These are phyloP conservation scores for Cerioporus squamosus DNA, from an alignment of 1,284 basidiomycete genomes.

Conservation along the genomic window DNA sequence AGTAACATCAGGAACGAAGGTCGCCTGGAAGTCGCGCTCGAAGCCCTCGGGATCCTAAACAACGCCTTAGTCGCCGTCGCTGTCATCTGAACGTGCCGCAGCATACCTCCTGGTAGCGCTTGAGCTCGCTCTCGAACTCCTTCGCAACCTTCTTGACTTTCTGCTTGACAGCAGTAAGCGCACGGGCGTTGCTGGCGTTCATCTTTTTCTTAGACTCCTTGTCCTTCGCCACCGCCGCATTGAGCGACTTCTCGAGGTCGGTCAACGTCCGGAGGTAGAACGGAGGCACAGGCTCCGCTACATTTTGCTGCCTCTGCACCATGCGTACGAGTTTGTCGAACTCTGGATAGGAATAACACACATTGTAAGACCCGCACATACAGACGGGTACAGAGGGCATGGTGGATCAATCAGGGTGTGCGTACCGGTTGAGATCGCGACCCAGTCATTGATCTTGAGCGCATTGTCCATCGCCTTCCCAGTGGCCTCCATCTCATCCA, in stretches of 20 bases:
- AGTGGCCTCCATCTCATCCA: slow-evolving; percentile 89
- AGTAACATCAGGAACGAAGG: slow-evolving; percentile 56
- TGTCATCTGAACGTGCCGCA: background rate
- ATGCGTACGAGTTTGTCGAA: slow-evolving; percentile 95
- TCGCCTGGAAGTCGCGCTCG: slow-evolving; percentile 72
- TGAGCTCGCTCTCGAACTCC: slow-evolving; percentile 87
- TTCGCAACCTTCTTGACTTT: slow-evolving; percentile 92
- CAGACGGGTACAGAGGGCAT: background rate
- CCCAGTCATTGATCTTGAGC: slow-evolving; percentile 97
- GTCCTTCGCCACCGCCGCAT: slow-evolving; percentile 78
- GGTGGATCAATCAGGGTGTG: slow-evolving; percentile 4
- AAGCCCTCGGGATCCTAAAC: slow-evolving; percentile 87
- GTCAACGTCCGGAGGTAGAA: slow-evolving; percentile 84
- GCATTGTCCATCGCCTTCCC: slow-evolving; percentile 95
- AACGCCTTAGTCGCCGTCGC: background rate
- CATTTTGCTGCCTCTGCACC: slow-evolving; percentile 87
- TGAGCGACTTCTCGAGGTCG: slow-evolving; percentile 81
- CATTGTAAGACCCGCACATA: slow-evolving; percentile 1
- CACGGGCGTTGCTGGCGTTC: slow-evolving; percentile 94
- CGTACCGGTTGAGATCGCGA: slow-evolving; percentile 85
- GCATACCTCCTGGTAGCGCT: slow-evolving; percentile 79
- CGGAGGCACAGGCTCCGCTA: slow-evolving; percentile 87
- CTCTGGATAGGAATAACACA: slow-evolving; percentile 55
- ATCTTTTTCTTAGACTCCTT: slow-evolving; percentile 96
- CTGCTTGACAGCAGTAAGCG: slow-evolving; percentile 96